phyloP scores from a whole-genome alignment of 306 rosid species.

The Luffa aegyptiaca region DNA sequence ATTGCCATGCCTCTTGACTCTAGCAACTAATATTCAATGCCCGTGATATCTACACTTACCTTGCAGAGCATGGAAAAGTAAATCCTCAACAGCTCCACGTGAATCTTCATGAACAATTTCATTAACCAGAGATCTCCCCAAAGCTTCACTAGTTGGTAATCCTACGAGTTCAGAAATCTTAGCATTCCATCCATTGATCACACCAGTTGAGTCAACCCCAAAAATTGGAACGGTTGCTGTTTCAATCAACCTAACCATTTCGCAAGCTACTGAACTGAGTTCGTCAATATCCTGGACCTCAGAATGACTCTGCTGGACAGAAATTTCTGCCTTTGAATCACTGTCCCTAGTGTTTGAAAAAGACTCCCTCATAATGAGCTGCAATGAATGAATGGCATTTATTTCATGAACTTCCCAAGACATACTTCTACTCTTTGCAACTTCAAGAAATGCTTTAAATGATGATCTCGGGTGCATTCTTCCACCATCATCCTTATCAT shows the following conservation, averaged over 20 bases:
- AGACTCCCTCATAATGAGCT: constrained; percentile 64
- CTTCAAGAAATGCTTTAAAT: constrained; percentile 67
- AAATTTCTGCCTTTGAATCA: constrained; percentile 20
- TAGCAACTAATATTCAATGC: neutral
- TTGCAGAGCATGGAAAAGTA: constrained; percentile 45
- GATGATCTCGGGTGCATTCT: constrained; percentile 77
- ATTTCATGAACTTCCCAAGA: constrained; percentile 81
- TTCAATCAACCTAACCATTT: constrained; percentile 83
- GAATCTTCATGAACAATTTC: constrained; percentile 56
- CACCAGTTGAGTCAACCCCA: constrained; percentile 55
- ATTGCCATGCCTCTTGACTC: neutral
- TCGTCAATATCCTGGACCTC: constrained; percentile 26
- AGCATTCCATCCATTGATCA: constrained; percentile 76
- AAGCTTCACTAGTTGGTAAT: constrained; percentile 35
- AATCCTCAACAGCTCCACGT: constrained; percentile 23
- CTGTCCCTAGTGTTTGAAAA: constrained; percentile 26
- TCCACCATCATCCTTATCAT: constrained; percentile 53
- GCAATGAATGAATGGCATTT: constrained; percentile 69
- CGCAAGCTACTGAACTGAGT: constrained; percentile 63
- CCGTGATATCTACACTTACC: constrained; percentile 24
- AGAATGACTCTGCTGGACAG: constrained; percentile 17
- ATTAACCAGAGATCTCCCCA: constrained; percentile 59
- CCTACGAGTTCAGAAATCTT: constrained; percentile 62
- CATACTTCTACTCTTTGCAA: constrained; percentile 54
- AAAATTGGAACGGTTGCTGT: constrained; percentile 79